Conservation (phyloP, 352 stramenopile species). For the Pythium biforme region DNA sequence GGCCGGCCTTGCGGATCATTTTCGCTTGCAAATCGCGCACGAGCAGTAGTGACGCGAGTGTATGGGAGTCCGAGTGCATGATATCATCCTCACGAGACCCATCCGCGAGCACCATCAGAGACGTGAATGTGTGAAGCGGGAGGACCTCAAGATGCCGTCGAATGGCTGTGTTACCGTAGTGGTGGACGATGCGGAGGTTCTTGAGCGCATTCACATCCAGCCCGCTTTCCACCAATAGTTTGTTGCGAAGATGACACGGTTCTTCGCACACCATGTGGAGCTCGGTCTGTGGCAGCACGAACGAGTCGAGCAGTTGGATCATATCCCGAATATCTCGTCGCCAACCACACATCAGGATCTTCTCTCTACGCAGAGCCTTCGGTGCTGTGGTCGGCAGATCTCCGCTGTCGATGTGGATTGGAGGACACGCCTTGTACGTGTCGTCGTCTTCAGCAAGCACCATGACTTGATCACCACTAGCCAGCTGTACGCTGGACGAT, state of each 20-base stretch:
- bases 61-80: slow-evolving; percentile 85
- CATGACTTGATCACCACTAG: slow-evolving; percentile 68
- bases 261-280: slow-evolving; percentile 85
- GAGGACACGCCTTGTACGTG: slow-evolving; percentile 70
- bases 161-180: slow-evolving; percentile 79
- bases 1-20: background rate
- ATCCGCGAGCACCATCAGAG: slow-evolving; percentile 81
- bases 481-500: slow-evolving; percentile 28
- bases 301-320: slow-evolving; percentile 79
- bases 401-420: slow-evolving; percentile 39
- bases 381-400: slow-evolving; percentile 26
- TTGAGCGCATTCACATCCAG: slow-evolving; percentile 44
- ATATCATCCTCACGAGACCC: slow-evolving; percentile 70
- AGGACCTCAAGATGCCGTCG: slow-evolving; percentile 66
- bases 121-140: slow-evolving; percentile 70
- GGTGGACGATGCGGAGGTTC: slow-evolving; percentile 71
- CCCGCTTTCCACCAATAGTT: slow-evolving; percentile 60
- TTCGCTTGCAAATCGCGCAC: slow-evolving; percentile 74
- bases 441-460: slow-evolving; percentile 88
- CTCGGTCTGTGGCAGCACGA: slow-evolving; percentile 61
- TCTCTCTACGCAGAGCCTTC: slow-evolving; percentile 39
- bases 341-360: slow-evolving; percentile 88
- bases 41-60: slow-evolving; percentile 77
- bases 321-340: slow-evolving; percentile 90
- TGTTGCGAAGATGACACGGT: slow-evolving; percentile 53